Base-by-base conservation (phyloP, 805 yeast species). In the Maudiozyma bulderi region DNA sequence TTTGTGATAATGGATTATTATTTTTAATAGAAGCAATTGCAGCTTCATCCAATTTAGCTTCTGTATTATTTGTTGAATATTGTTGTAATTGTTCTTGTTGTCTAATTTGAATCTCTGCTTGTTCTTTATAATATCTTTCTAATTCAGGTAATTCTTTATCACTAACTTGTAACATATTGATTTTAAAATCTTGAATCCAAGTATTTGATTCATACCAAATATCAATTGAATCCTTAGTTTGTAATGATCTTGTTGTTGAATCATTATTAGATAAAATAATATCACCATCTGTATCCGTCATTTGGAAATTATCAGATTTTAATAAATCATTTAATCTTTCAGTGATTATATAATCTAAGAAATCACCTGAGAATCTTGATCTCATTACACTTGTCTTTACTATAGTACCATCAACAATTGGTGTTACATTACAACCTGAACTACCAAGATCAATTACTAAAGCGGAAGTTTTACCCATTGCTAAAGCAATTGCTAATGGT, bases 361-460 rank as follows among this genome's bases (percentile, higher is more conserved):
- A 90, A 63, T 89, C 91, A 8, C 97, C 98, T 3, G 90, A 96
- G 61, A 76, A 85, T 57, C 78, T 80, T 13, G 86, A 77, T 63
- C 79, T 84, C 52, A 76, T 70, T 5, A 80, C 73, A 44, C 86
- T 84, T 61, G 82, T 84, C 54, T 74, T 68, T 47, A 84, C 75
- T 46, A 87, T 76, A 13, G 77, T 75, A 38, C 95, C 96, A 57
- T 85, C 89, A 52, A 79, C 68, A 15, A 87, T 76, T 8, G 95
- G 95, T 0, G 93, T 84, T 8, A 87, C 86, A 33, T 82, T 74
- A 14, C 83, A 74, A 5, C 78, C 76, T 3, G 83, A 73, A 8
- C 85, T 73, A 2, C 96, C 96, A 43, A 89, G 67, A 62, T 90
- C 96, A 29, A 89, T 75, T 8, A 89, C 86, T 50, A 90, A 71